Percentiles rank a stretch among this genome's conserved stretches.
These are phyloP conservation scores for Mycena sanguinolenta DNA, from an alignment of 768 basidiomycete genomes.

Conservation along the genomic window DNA sequence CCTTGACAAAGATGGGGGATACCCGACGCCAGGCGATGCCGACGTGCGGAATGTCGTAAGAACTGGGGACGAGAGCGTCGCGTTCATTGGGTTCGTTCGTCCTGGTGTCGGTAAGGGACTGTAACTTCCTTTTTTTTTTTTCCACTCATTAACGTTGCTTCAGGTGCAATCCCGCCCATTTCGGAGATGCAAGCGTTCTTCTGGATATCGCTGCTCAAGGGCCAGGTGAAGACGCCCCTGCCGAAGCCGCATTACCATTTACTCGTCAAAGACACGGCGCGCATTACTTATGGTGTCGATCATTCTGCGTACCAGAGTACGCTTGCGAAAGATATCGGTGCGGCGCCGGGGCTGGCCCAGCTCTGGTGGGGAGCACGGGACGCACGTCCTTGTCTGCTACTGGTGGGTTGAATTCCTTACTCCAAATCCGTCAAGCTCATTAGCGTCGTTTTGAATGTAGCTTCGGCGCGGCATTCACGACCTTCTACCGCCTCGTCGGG, in stretches of 20 bases:
- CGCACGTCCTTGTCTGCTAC: slow-evolving; percentile 65
- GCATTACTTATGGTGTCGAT: slow-evolving; percentile 74
- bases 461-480: slow-evolving; percentile 71
- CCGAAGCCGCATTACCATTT: slow-evolving; percentile 66
- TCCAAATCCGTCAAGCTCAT: background rate
- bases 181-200: slow-evolving; percentile 73
- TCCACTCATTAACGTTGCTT: slow-evolving; percentile 27
- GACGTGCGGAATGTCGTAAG: slow-evolving; percentile 59
- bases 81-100: slow-evolving; percentile 69
- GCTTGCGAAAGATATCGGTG: slow-evolving; percentile 68
- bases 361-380: slow-evolving; percentile 64
- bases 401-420: slow-evolving; percentile 58
- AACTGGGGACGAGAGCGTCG: slow-evolving; percentile 60
- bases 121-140: slow-evolving; percentile 8
- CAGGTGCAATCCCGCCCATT: slow-evolving; percentile 69
- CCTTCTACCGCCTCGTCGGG: slow-evolving; percentile 70
- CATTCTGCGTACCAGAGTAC: slow-evolving; percentile 69
- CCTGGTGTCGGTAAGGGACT: slow-evolving; percentile 65
- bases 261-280: slow-evolving; percentile 60
- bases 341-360: slow-evolving; percentile 62
- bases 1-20: slow-evolving; percentile 53
- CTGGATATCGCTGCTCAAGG: slow-evolving; percentile 65
- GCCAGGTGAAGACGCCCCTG: slow-evolving; percentile 56
- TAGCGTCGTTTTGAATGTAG: slow-evolving; percentile 41
- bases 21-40: slow-evolving; percentile 57